These are phyloP conservation scores for Globisporangium megalacanthum DNA, from an alignment of 352 stramenopile species.

Conservation along the genomic window DNA sequence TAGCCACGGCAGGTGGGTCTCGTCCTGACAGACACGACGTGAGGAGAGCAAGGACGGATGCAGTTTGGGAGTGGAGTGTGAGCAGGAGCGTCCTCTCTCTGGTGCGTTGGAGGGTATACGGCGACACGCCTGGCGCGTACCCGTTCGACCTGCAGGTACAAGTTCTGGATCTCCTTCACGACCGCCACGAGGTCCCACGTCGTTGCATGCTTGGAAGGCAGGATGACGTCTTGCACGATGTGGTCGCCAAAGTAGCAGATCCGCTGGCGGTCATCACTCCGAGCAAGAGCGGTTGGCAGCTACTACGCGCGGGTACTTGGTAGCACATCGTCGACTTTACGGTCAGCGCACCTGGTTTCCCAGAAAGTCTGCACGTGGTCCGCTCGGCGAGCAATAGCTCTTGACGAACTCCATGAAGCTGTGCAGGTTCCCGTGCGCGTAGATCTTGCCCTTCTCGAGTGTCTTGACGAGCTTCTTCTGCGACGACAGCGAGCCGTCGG, in stretches of 20 bases:
- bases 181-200: constrained; percentile 42
- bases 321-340: too few species aligned
- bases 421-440: constrained; percentile 39
- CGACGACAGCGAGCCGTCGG: constrained; percentile 8
- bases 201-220: constrained; percentile 23
- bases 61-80: neutral
- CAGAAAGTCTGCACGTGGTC: neutral
- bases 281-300: neutral
- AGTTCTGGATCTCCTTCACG: constrained; percentile 40
- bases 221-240: constrained; percentile 36
- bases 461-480: constrained; percentile 20
- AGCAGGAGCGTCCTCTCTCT: too few species aligned
- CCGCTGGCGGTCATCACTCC: constrained; percentile 12
- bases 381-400: neutral
- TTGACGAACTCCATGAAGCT: constrained; percentile 10
- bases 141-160: constrained; percentile 28
- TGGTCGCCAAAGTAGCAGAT: constrained; percentile 60
- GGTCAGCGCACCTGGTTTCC: constrained; percentile 10
- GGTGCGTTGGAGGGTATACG: neutral
- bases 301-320: too few species aligned
- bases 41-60: neutral
- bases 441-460: constrained; percentile 31
- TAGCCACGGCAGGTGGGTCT: constrained; percentile 5
- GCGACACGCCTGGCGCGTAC: constrained; percentile 8
- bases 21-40: constrained; percentile 2